These are phyloP conservation scores for Kwoniella botswanensis DNA, from an alignment of 768 basidiomycete species.

Conservation along the genomic window DNA sequence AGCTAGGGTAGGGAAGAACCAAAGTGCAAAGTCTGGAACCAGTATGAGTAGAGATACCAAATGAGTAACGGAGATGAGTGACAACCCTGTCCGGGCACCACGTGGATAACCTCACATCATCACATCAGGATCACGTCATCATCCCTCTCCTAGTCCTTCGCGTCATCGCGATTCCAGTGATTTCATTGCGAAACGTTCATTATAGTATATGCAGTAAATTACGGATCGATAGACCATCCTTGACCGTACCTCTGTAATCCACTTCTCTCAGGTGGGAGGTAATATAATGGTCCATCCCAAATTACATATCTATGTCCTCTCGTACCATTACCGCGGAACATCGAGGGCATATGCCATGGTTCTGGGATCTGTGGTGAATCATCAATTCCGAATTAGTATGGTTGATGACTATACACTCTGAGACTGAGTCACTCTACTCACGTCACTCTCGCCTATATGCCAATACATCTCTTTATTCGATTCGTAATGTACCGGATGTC, in stretches of 20 bases:
- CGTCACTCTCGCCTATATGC: constrained; percentile 69
- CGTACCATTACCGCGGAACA: constrained; percentile 52
- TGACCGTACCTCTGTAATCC: constrained; percentile 39
- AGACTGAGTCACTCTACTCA: constrained; percentile 50
- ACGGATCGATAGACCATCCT: constrained; percentile 30
- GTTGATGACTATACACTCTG: no score
- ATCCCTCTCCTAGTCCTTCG: no score
- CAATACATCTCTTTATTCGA: constrained; percentile 69
- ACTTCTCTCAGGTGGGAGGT: constrained; percentile 51
- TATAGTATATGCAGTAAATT: no score
- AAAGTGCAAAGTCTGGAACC: no score
- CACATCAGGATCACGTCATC: no score
- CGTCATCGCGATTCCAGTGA: background rate
- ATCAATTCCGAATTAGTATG: background rate
- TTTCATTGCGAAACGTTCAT: no score
- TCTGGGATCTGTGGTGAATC: constrained; percentile 58
- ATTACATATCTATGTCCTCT: constrained; percentile 51
- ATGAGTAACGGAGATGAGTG: no score
- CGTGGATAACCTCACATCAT: no score
- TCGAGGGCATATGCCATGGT: constrained; percentile 53
- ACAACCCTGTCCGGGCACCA: no score
- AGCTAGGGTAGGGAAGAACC: no score
- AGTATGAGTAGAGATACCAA: no score
- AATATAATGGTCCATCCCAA: constrained; percentile 56
- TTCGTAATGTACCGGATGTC: constrained; percentile 65